Evolutionary conservation across 352 stramenopile genomes (phyloP).

Genomic region (Globisporangium echinulatum): DNA sequence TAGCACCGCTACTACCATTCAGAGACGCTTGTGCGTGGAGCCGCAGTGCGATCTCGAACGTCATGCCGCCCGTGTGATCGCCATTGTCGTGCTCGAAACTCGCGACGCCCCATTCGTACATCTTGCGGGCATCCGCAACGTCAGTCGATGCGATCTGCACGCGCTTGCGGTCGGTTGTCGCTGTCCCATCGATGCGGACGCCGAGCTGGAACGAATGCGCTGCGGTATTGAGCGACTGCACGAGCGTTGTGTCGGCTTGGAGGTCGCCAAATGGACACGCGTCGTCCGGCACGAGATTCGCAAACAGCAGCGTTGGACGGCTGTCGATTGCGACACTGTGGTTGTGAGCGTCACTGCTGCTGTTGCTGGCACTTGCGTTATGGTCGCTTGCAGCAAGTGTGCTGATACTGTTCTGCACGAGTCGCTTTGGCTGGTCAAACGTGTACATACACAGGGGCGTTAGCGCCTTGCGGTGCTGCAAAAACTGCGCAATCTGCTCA

Average conservation of each 20-base stretch:
- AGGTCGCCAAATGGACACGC: conserved; percentile 63
- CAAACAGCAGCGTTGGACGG: conserved; percentile 5
- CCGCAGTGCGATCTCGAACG: conserved; percentile 65
- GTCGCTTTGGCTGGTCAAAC: conserved; percentile 18
- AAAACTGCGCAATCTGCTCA: conserved; percentile 16
- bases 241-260: conserved; percentile 37
- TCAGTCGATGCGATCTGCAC: conserved; percentile 50
- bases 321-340: too few species aligned
- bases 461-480: conserved; percentile 6
- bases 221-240: conserved; percentile 29
- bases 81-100: not conserved
- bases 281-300: conserved; percentile 12
- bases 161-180: conserved; percentile 20
- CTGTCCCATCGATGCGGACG: conserved; percentile 26
- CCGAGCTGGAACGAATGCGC: conserved; percentile 34
- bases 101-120: conserved; percentile 32
- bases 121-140: conserved; percentile 38
- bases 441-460: conserved; percentile 33
- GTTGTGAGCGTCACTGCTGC: not conserved
- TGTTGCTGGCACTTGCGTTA: not conserved
- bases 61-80: conserved; percentile 26
- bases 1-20: not conserved
- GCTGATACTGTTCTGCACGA: not conserved
- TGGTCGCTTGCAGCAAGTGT: conserved; percentile 1
- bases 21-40: conserved; percentile 12